Conservation (phyloP, 2,329 filamentous ascomycete species). For the Alternaria solani region DNA sequence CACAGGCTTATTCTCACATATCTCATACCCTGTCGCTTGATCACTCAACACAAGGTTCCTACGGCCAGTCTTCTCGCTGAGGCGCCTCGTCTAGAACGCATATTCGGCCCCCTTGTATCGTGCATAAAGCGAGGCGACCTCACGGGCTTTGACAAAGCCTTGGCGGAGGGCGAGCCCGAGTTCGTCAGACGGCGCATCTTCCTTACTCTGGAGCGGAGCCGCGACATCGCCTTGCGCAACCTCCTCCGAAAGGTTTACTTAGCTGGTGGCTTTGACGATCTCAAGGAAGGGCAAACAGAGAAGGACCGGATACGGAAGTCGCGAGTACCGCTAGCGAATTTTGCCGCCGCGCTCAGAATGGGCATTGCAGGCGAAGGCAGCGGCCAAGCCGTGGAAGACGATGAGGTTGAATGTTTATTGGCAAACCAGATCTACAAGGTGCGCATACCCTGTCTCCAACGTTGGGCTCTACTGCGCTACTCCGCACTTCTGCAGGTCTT, state of each 20-base stretch:
- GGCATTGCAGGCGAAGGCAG: slow-evolving; percentile 65
- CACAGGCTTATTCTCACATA: slow-evolving; percentile 88
- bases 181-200: slow-evolving; percentile 95
- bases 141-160: slow-evolving; percentile 80
- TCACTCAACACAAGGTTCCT: slow-evolving; percentile 86
- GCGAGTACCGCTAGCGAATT: slow-evolving; percentile 82
- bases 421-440: slow-evolving; percentile 99
- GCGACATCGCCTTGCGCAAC: slow-evolving; percentile 91
- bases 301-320: slow-evolving; percentile 72
- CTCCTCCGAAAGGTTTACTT: slow-evolving; percentile 91
- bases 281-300: slow-evolving; percentile 71
- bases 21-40: slow-evolving; percentile 88
- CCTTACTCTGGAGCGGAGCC: slow-evolving; percentile 87
- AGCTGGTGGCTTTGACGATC: slow-evolving; percentile 77
- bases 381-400: slow-evolving; percentile 73
- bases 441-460: slow-evolving; percentile 36
- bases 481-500: background rate
- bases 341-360: slow-evolving; percentile 82
- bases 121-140: slow-evolving; percentile 87
- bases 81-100: slow-evolving; percentile 76
- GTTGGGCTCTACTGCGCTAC: background rate
- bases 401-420: slow-evolving; percentile 94
- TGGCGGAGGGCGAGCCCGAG: slow-evolving; percentile 84
- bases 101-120: slow-evolving; percentile 79
- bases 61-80: slow-evolving; percentile 73